Base-by-base conservation (phyloP, 768 basidiomycete species). In the Hypsizygus marmoreus region DNA sequence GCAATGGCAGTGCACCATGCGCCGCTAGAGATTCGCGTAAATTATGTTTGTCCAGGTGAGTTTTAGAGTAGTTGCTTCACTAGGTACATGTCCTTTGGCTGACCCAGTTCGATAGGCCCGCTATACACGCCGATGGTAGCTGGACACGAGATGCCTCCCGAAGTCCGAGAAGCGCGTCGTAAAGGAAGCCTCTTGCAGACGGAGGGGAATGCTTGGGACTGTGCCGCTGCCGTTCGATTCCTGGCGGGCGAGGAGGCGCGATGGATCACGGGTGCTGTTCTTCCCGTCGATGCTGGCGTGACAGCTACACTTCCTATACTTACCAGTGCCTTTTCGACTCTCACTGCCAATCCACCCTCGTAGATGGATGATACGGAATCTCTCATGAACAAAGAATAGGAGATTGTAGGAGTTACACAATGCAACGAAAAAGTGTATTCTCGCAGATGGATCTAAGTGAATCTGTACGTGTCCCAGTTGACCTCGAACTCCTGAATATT, bases 1-100 rank as follows among this genome's bases (percentile, higher is more conserved):
- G 71, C 73, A 2, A 74, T 74, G 73, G 73, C 71, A 0, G 64
- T 62, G 1, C 72, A 74, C 43, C 73, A 73, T 51, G 72, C 67
- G 0, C 59, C 65, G 3, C 60, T 62, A 16, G 70, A 69, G 1
- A 73, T 74, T 38, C 60, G 69, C 31, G 70, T 72, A 8, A 72
- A 72, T 30, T 70, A 65, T 49, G 70, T 72, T 9, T 70, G 68
- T 57, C 69, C 70, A 37, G 73, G 73, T 70, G 25, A 17, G 67
- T 46, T 2, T n/a, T n/a, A n/a, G n/a, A n/a, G n/a, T n/a, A n/a
- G n/a, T n/a, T n/a, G n/a, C n/a, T n/a, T n/a, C n/a, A n/a, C n/a
- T n/a, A n/a, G n/a, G n/a, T n/a, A n/a, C n/a, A n/a, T n/a, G n/a
- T n/a, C n/a, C n/a, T n/a, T n/a, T 14, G 3, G 41, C 44, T 16